phyloP scores from a whole-genome alignment of 164 flowering plant genomes.

The Macadamia tetraphylla region DNA sequence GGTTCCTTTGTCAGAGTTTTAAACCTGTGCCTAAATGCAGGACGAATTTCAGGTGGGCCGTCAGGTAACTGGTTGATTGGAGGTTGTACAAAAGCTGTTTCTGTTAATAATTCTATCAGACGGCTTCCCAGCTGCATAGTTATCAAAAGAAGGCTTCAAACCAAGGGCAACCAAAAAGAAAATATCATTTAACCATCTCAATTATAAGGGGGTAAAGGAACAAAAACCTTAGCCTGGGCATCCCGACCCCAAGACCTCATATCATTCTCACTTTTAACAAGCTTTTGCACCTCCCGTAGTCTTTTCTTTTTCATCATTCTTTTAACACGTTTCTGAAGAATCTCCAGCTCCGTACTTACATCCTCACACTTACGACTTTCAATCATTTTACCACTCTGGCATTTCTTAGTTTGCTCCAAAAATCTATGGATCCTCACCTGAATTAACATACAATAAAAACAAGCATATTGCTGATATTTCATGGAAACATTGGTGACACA shows the following conservation, averaged over 20 bases:
- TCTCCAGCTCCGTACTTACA: slow-evolving; percentile 40
- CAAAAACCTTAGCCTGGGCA: slow-evolving; percentile 78
- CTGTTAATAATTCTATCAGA: slow-evolving; percentile 63
- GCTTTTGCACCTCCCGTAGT: slow-evolving; percentile 49
- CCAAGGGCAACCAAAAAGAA: not conserved
- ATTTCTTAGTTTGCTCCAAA: slow-evolving; percentile 58
- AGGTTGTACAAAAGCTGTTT: slow-evolving; percentile 80
- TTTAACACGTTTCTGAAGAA: slow-evolving; percentile 52
- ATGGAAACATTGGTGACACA: not conserved
- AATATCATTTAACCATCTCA: not conserved
- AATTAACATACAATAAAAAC: not conserved
- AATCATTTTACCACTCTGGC: slow-evolving; percentile 22
- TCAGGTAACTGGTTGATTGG: slow-evolving; percentile 59
- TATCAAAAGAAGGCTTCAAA: slow-evolving; percentile 13
- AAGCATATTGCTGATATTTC: not conserved
- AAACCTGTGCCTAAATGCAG: slow-evolving; percentile 74
- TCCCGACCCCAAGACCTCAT: slow-evolving; percentile 62
- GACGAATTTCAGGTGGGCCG: slow-evolving; percentile 76
- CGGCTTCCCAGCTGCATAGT: slow-evolving; percentile 82
- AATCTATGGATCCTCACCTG: slow-evolving; percentile 73
- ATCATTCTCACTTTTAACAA: slow-evolving; percentile 50
- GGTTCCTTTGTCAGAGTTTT: slow-evolving; percentile 40
- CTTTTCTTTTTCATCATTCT: slow-evolving; percentile 55
- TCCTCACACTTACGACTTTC: slow-evolving; percentile 24
- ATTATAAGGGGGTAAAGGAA: not conserved